Base-by-base conservation (phyloP, 1,139 yeast genomes). In the Blastobotrys apis region DNA sequence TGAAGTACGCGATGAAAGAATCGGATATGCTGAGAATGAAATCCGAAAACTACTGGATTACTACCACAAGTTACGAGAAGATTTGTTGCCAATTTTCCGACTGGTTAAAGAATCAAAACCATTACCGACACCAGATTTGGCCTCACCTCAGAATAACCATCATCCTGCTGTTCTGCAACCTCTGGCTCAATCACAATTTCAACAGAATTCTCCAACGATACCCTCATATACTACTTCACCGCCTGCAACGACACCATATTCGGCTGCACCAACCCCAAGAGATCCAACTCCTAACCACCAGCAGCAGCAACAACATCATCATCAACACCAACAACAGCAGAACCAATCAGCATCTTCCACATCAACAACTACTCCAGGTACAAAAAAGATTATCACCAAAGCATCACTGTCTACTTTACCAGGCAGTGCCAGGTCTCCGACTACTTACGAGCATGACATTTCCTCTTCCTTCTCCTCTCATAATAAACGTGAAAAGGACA, bases 41-140 rank as follows among this genome's bases (percentile, higher is more conserved):
- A 56, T 68, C 44, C 56, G 57, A 44, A 54, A 56, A 34, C 58
- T 69, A 13, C 41, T 53, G 25, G 72, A 68, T 3, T 51, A 54
- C 34, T 57, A 63, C 43, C 47, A 55, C 13, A 52, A 66, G 31
- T 56, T 69, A 23, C 55, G 73, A n/a, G 68, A 67, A 36, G 73
- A 68, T 43, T 48, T 68, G 35, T 47, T 68, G 29, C 73, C 73
- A 21, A 54, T 67, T 9, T 65, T 67, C 51, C 59, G 68, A 31
- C 50, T 62, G 41, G 66, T 56, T 47, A 70, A 70, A 50, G 74
- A 69, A 41, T 53, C 63, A 37, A 67, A 65, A 48, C 73, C 74
- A 9, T 56, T 69, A 40, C 74, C 74, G 4, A 67, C 68, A 12
- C 73, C 73, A 1, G 70, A 64, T 13, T 8, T 33, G 10, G 29